phyloP scores from a whole-genome alignment of 2,329 filamentous ascomycete species.

The Aphanocladium album region DNA sequence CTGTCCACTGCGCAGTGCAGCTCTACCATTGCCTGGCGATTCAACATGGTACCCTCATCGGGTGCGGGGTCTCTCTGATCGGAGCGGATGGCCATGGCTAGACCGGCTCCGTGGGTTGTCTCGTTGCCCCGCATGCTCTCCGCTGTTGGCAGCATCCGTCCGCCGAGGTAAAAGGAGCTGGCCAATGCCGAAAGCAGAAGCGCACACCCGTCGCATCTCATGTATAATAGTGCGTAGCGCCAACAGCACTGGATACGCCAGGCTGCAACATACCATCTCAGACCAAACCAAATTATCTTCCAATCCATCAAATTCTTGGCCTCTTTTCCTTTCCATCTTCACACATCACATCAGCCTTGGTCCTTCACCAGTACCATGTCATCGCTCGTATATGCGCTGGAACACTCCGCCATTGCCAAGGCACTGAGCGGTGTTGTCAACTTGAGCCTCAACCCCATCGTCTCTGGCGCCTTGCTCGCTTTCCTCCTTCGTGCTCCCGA shows the following conservation, averaged over 20 bases:
- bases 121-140: conserved; percentile 1
- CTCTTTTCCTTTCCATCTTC: neutral
- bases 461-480: conserved; percentile 3
- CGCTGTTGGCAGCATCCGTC: neutral
- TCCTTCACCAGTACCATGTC: neutral
- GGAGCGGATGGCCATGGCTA: neutral
- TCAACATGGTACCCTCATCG: neutral
- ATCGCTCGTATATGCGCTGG: neutral
- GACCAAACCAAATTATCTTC: neutral
- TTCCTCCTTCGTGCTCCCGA: conserved; percentile 1
- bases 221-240: neutral
- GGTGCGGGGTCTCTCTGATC: neutral
- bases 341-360: neutral
- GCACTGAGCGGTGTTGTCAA: neutral
- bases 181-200: neutral
- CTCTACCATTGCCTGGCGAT: too few species aligned
- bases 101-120: neutral
- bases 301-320: neutral
- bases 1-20: too few species aligned
- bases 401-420: conserved; percentile 4
- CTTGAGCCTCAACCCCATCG: conserved; percentile 1
- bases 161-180: conserved; percentile 1
- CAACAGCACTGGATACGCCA: neutral
- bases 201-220: too few species aligned
- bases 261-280: neutral